Conservation (phyloP, 805 yeast genomes). For the Ogataea pini region DNA sequence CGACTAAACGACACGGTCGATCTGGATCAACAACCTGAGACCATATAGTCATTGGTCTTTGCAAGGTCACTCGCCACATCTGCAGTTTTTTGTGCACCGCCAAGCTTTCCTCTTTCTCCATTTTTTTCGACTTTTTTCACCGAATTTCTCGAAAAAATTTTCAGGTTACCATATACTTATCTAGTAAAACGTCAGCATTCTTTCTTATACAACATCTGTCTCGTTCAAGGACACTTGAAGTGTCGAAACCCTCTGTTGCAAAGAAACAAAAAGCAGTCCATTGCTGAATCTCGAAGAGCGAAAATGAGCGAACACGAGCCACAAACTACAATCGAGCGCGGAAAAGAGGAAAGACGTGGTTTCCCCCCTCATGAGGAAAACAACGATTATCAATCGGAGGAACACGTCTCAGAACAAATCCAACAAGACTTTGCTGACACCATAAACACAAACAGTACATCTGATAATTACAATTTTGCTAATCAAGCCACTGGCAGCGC, state of each 20-base stretch:
- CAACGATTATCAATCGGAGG: not conserved
- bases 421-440: too few species aligned
- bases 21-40: too few species aligned
- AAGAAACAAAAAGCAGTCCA: not conserved
- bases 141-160: conserved; percentile 3
- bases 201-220: not conserved
- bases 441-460: not conserved
- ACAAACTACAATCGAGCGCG: not conserved
- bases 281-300: not conserved
- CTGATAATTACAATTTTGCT: not conserved
- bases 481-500: too few species aligned
- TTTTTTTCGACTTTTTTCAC: not conserved
- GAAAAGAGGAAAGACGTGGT: not conserved
- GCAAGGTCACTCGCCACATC: too few species aligned
- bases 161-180: not conserved
- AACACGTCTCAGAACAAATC: not conserved
- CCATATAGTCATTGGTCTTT: too few species aligned
- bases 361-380: not conserved
- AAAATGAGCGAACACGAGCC: conserved; percentile 7
- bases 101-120: not conserved
- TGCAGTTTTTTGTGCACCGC: not conserved
- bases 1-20: too few species aligned
- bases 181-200: not conserved
- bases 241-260: not conserved
- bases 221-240: not conserved